Percentiles rank a stretch among this genome's conserved stretches.
Evolutionary conservation across 2,329 filamentous ascomycete genomes (phyloP).

Genomic region (Rhytidhysteron rufulum): DNA sequence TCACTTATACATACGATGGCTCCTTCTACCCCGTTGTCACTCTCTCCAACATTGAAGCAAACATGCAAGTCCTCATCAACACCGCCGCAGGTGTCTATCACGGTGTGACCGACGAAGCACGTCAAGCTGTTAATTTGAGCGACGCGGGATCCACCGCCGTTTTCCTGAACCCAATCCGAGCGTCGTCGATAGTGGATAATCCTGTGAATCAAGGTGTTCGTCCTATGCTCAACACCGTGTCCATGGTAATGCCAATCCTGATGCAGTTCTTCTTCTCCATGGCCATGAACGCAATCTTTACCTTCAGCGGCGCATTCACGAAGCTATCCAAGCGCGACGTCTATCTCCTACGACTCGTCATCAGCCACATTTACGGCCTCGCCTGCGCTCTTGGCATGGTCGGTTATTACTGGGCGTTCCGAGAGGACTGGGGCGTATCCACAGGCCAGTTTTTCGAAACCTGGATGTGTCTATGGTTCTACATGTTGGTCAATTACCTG

Average conservation of each 20-base stretch:
- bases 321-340: conserved; percentile 18
- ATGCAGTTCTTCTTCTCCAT: conserved; percentile 27
- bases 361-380: conserved; percentile 30
- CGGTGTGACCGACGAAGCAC: conserved; percentile 12
- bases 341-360: conserved; percentile 19
- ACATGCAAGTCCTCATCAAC: conserved; percentile 25
- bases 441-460: conserved; percentile 35
- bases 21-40: conserved; percentile 32
- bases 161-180: conserved; percentile 34
- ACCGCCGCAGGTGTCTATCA: conserved; percentile 19
- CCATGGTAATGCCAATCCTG: conserved; percentile 36
- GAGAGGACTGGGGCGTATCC: conserved; percentile 33
- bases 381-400: conserved; percentile 30
- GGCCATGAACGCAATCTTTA: conserved; percentile 24
- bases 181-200: conserved; percentile 23
- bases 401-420: conserved; percentile 43
- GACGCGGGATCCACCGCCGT: conserved; percentile 21
- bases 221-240: conserved; percentile 38
- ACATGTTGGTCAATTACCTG: conserved; percentile 40
- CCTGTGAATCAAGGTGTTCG: conserved; percentile 33
- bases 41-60: conserved; percentile 24
- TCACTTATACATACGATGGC: conserved; percentile 37
- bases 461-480: conserved; percentile 43
- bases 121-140: conserved; percentile 15
- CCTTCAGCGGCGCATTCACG: conserved; percentile 18